These are phyloP conservation scores for Sporothrix sp. DNA, from an alignment of 2,329 filamentous ascomycete genomes.

Conservation along the genomic window DNA sequence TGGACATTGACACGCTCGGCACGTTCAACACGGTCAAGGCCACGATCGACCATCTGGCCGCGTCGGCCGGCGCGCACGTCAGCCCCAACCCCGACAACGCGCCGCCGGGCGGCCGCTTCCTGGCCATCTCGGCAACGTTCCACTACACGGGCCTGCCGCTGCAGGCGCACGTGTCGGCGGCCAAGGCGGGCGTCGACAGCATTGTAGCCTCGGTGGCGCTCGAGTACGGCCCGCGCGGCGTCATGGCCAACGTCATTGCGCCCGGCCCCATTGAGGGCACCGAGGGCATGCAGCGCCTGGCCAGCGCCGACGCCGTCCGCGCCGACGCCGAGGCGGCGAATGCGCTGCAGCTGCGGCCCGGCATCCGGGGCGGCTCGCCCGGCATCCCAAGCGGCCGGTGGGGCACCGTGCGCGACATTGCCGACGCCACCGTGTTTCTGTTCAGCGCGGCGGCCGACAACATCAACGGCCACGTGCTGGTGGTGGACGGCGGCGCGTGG, in stretches of 20 bases:
- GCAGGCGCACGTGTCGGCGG: slow-evolving; percentile 82
- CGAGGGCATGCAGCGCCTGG: slow-evolving; percentile 63
- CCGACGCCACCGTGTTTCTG: slow-evolving; percentile 82
- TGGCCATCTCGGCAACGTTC: slow-evolving; percentile 83
- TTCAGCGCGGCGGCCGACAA: slow-evolving; percentile 81
- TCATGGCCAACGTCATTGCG: slow-evolving; percentile 81
- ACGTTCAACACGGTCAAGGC: slow-evolving; percentile 94
- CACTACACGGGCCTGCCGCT: slow-evolving; percentile 81
- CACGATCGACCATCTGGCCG: slow-evolving; percentile 68
- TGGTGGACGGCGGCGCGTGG: slow-evolving; percentile 59
- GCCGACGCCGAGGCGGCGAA: slow-evolving; percentile 11
- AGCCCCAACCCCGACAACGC: slow-evolving; percentile 30
- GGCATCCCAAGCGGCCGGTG: slow-evolving; percentile 63
- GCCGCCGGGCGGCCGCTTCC: slow-evolving; percentile 67
- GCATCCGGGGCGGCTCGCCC: slow-evolving; percentile 27
- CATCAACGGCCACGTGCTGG: slow-evolving; percentile 72
- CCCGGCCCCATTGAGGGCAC: slow-evolving; percentile 81
- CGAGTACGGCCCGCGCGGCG: slow-evolving; percentile 79
- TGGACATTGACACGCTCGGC: slow-evolving; percentile 91
- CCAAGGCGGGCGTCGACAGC: slow-evolving; percentile 85
- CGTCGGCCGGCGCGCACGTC: slow-evolving; percentile 58
- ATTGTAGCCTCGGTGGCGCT: slow-evolving; percentile 70
- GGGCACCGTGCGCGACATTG: slow-evolving; percentile 77
- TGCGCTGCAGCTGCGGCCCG: slow-evolving; percentile 14
- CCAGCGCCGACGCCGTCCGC: slow-evolving; percentile 25